Evolutionary conservation across 352 stramenopile genomes (phyloP), one percentile per base, ranked within the genome.

Genomic region (Phytophthora fragariaefolia): DNA sequence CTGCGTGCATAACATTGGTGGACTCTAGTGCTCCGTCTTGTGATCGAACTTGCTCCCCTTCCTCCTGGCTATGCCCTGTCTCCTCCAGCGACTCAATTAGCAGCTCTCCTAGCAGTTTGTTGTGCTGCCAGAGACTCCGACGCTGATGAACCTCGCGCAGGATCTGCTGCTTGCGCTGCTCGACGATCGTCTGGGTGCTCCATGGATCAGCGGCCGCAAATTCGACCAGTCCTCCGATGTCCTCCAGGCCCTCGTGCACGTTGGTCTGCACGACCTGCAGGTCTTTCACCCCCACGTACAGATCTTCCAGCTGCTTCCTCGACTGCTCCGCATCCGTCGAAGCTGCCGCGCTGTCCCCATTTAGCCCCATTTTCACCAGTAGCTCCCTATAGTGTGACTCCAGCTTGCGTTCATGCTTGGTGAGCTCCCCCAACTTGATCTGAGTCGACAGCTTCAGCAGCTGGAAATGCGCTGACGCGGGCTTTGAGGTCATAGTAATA

Each of bases 121-220:
- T 84, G 69, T 87, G 76, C 13, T 76, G 68, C 79, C 79, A 87
- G 50, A 84, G 71, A 58, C 63, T 59, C 7, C 74, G 73, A n/a
- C 77, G 76, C 45, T 79, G 71, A 4, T 40, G 32, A 28, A 87
- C 61, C 50, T 87, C 71, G 0, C 47, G 60, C 46, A 77, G 48
- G 10, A 87, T 73, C 45, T 66, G 43, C 26, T 72, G 45, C 10
- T 68, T 59, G 13, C 66, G 71, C 27, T 76, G 66, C 30, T 72
- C 28, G 36, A 82, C 27, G 8, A 73, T 48, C 32, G 36, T 58
- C 43, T 61, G 22, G 5, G 79, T 73, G 46, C 59, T 79, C 63
- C 66, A 73, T 0, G 69, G 63, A 45, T 85, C 71, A 18, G 66
- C 59, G 5, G 46, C 53, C 20, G 71, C 79, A 20, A 83, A 77